These are phyloP conservation scores for Apiospora hydei DNA, from an alignment of 2,329 filamentous ascomycete genomes.

Conservation along the genomic window DNA sequence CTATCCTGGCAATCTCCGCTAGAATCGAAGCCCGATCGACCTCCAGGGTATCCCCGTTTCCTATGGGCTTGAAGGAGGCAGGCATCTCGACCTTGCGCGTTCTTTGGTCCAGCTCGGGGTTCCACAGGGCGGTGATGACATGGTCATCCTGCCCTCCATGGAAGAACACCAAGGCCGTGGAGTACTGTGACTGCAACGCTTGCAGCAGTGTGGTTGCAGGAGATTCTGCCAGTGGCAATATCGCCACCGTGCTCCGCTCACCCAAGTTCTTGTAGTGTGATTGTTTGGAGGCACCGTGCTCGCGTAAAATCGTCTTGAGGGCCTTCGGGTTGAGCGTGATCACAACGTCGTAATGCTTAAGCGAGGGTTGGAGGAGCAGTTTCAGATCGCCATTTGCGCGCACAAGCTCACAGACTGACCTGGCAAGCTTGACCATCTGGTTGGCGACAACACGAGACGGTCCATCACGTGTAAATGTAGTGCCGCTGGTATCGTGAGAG, in stretches of 20 bases:
- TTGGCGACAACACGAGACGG: constrained; percentile 85
- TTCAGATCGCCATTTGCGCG: constrained; percentile 60
- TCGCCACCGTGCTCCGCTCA: constrained; percentile 52
- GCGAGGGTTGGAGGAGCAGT: constrained; percentile 74
- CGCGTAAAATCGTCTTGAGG: constrained; percentile 49
- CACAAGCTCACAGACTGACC: constrained; percentile 73
- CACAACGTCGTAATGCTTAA: constrained; percentile 86
- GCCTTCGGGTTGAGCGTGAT: constrained; percentile 71
- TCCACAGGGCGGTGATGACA: constrained; percentile 66
- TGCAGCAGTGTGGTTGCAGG: constrained; percentile 68
- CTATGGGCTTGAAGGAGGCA: constrained; percentile 68
- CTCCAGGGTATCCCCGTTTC: constrained; percentile 57
- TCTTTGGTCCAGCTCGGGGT: constrained; percentile 60
- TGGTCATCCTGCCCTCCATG: constrained; percentile 66
- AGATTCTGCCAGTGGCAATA: constrained; percentile 61
- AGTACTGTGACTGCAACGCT: constrained; percentile 73
- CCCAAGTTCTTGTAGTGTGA: constrained; percentile 83
- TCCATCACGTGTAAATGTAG: constrained; percentile 75
- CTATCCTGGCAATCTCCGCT: constrained; percentile 74
- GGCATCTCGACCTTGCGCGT: constrained; percentile 75
- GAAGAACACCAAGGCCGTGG: constrained; percentile 80
- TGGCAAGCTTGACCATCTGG: constrained; percentile 82
- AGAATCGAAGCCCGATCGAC: constrained; percentile 74
- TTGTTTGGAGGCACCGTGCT: constrained; percentile 46
- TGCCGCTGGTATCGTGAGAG: constrained; percentile 77